Evolutionary conservation across 148 eudicot species (phyloP).

Genomic region (Cornus suecica): DNA sequence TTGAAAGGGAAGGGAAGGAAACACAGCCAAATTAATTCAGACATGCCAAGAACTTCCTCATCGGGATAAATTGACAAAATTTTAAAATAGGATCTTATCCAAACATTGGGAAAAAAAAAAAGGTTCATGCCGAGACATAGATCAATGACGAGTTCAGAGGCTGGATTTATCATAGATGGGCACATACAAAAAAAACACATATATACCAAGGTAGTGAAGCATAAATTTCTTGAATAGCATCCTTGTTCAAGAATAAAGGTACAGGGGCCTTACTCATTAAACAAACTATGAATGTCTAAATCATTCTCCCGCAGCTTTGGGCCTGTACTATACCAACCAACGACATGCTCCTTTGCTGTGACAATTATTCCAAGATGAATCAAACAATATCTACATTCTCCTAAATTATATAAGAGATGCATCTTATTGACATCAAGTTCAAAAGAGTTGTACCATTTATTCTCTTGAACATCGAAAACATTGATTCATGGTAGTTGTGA

Average conservation of each 20-base stretch:
- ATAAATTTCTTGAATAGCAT: not conserved
- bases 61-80: not conserved
- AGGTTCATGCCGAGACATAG: not conserved
- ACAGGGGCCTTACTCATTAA: constrained; percentile 71
- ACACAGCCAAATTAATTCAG: not conserved
- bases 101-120: too few relatives aligned
- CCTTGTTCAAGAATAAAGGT: not conserved
- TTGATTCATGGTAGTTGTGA: constrained; percentile 93
- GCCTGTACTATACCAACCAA: constrained; percentile 99
- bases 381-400: not conserved
- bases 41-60: not conserved
- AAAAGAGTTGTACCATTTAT: constrained; percentile 62
- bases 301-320: constrained; percentile 94
- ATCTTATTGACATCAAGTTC: not conserved
- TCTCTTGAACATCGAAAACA: constrained; percentile 93
- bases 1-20: not conserved
- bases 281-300: constrained; percentile 70
- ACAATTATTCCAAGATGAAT: not conserved
- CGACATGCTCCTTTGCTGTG: constrained; percentile 97
- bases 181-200: too few relatives aligned
- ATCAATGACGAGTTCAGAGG: not conserved
- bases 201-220: not conserved
- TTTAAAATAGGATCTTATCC: not conserved
- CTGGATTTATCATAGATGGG: not conserved
- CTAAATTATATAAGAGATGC: not conserved